phyloP scores from a whole-genome alignment of 148 eudicot species.

The Spergularia bocconei region DNA sequence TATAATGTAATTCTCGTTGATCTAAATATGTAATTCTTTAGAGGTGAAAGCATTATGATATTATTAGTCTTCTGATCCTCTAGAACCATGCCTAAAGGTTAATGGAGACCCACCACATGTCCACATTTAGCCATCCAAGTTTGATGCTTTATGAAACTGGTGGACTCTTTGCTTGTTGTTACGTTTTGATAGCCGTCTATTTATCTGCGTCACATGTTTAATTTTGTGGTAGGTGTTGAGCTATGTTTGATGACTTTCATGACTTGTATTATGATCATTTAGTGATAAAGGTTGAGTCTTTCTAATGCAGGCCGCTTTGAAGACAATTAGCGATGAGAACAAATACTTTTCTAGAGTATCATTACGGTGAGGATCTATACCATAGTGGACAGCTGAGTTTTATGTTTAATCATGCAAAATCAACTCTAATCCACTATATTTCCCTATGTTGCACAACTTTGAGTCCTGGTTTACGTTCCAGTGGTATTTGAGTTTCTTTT shows the following conservation, averaged over 20 bases:
- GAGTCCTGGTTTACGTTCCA: not conserved
- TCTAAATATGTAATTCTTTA: not conserved
- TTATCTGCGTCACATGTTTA: not conserved
- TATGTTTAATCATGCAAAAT: not conserved
- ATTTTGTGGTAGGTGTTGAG: not conserved
- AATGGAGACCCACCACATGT: not conserved
- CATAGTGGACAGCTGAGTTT: not conserved
- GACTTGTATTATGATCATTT: constrained; percentile 1
- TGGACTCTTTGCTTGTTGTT: not conserved
- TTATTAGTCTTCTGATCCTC: not conserved
- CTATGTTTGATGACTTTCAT: not conserved
- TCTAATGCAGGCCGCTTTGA: constrained; percentile 75
- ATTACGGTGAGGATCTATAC: constrained; percentile 53
- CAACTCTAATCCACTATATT: not conserved
- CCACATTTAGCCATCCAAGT: not conserved
- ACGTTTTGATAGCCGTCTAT: not conserved
- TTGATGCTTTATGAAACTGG: not conserved
- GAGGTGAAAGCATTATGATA: not conserved
- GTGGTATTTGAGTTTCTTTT: not conserved
- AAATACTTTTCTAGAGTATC: constrained; percentile 87
- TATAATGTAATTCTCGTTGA: not conserved
- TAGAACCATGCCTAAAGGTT: not conserved
- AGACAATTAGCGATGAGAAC: constrained; percentile 91
- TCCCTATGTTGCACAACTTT: constrained; percentile 12
- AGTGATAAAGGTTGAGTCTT: constrained; percentile 16